phyloP scores from a whole-genome alignment of 1,284 basidiomycete species.

The Afroboletus lepidellus region DNA sequence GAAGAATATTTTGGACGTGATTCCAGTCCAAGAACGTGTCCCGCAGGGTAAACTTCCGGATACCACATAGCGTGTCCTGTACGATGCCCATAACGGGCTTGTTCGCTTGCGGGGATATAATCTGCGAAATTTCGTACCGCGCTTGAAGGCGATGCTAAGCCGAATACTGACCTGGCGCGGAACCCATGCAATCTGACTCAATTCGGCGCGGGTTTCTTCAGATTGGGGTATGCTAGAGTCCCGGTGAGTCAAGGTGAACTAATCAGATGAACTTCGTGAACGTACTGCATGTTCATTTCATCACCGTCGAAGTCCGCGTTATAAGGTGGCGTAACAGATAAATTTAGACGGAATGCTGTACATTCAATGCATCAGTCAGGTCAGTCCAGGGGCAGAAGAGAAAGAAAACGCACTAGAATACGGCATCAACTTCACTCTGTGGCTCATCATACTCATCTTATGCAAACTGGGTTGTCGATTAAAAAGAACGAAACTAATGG shows the following conservation, averaged over 20 bases:
- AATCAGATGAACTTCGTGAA: constrained; percentile 22
- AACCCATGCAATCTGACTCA: constrained; percentile 99
- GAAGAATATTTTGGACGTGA: constrained; percentile 93
- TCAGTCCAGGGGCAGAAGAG: neutral
- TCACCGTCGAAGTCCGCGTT: constrained; percentile 99
- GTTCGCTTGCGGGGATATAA: constrained; percentile 98
- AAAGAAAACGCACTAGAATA: constrained; percentile 81
- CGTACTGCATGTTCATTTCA: constrained; percentile 99
- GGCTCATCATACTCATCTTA: constrained; percentile 99
- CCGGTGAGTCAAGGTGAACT: constrained; percentile 4
- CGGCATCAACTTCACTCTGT: constrained; percentile 96
- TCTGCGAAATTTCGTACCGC: constrained; percentile 48
- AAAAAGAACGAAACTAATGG: constrained; percentile 84
- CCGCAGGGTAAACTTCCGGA: constrained; percentile 95
- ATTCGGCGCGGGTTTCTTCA: constrained; percentile 97
- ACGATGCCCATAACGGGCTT: constrained; percentile 99
- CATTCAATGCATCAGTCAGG: constrained; percentile 34
- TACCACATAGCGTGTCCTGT: constrained; percentile 97
- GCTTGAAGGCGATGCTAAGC: neutral
- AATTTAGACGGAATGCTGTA: constrained; percentile 91
- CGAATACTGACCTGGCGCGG: constrained; percentile 72
- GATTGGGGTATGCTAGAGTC: constrained; percentile 86
- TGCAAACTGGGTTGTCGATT: constrained; percentile 98
- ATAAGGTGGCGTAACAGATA: constrained; percentile 91
- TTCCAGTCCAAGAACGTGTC: constrained; percentile 94